Evolutionary conservation across 495 filamentous ascomycete species (phyloP).

Genomic region (Apiosordaria backusii): DNA sequence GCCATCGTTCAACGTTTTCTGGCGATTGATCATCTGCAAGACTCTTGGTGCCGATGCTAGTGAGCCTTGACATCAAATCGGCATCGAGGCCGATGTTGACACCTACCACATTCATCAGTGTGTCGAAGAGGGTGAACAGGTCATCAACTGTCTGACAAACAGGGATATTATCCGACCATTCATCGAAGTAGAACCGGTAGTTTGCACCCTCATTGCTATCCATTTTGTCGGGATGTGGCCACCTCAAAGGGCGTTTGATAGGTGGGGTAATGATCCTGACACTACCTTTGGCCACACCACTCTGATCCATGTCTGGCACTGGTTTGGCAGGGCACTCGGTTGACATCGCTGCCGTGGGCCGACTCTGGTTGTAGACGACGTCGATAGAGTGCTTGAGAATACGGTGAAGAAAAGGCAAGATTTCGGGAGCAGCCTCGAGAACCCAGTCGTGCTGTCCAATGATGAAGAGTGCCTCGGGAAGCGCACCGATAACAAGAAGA

Average conservation of each 20-base stretch:
- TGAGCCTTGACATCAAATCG: slow-evolving; percentile 70
- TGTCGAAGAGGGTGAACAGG: slow-evolving; percentile 80
- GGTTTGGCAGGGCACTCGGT: slow-evolving; percentile 43
- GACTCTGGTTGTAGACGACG: slow-evolving; percentile 41
- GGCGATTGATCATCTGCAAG: slow-evolving; percentile 65
- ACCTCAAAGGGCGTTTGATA: slow-evolving; percentile 62
- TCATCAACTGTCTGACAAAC: slow-evolving; percentile 88
- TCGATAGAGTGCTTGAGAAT: slow-evolving; percentile 75
- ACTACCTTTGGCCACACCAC: slow-evolving; percentile 60
- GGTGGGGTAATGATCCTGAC: slow-evolving; percentile 55
- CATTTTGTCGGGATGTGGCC: slow-evolving; percentile 73
- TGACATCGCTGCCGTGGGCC: slow-evolving; percentile 19
- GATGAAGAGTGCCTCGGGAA: slow-evolving; percentile 91
- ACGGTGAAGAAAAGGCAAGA: slow-evolving; percentile 64
- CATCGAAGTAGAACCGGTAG: slow-evolving; percentile 95
- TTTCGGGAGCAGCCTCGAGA: slow-evolving; percentile 74
- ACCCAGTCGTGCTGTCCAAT: slow-evolving; percentile 91
- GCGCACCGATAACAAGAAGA: slow-evolving; percentile 82
- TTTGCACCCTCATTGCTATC: slow-evolving; percentile 67
- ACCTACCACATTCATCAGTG: slow-evolving; percentile 78
- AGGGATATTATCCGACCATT: slow-evolving; percentile 92
- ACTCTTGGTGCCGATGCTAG: slow-evolving; percentile 74
- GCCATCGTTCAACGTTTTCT: slow-evolving; percentile 68
- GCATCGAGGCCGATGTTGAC: slow-evolving; percentile 85
- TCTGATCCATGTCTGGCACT: slow-evolving; percentile 57